Evolutionary conservation across 805 yeast genomes (phyloP), one percentile per base, ranked within the genome.

Genomic region (Candida peoriensis): DNA sequence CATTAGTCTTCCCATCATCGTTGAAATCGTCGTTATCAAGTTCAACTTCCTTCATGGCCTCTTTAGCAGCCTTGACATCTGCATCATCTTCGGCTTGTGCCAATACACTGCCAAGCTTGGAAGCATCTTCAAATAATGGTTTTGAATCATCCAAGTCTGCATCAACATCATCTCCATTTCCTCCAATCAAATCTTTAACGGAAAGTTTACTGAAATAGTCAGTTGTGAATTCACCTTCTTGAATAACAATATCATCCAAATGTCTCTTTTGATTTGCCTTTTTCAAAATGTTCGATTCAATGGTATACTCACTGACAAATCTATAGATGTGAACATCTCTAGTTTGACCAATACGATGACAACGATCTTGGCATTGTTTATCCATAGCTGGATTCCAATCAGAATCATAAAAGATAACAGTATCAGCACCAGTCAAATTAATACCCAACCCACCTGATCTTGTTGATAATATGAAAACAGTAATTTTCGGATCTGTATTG

Each of bases 381-480:
- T 93, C 99, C 97, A 93, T 93, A 2, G 97, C 95, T 3, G 99
- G 99, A 55, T 93, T 93, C 98, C 98, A 90, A 61, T 90, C 98
- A 3, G 96, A 87, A 60, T 93, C 99, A 58, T 94, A 93, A 62
- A 93, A 94, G 7, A 93, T 87, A 28, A 93, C 99, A 0, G 98
- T 93, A 54, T 93, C 99, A 0, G 99, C 99, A 54, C 97, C 99
- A 0, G 98, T 93, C 45, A 93, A 64, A 54, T 93, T 93, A 57
- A 93, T 93, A 56, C 99, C 99, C 47, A 94, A 69, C 24, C 99
- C 99, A 58, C 99, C 99, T 3, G 98, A 93, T 61, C 99, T 76
- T 3, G 97, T 87, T 4, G 96, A 87, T 35, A 93, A 60, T 32
- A 93, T 93, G 52, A 93, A 93, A 14, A 89, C 95, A 4, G 95